These are phyloP conservation scores for Limonium bicolor DNA, from an alignment of 148 eudicot species.

Conservation along the genomic window DNA sequence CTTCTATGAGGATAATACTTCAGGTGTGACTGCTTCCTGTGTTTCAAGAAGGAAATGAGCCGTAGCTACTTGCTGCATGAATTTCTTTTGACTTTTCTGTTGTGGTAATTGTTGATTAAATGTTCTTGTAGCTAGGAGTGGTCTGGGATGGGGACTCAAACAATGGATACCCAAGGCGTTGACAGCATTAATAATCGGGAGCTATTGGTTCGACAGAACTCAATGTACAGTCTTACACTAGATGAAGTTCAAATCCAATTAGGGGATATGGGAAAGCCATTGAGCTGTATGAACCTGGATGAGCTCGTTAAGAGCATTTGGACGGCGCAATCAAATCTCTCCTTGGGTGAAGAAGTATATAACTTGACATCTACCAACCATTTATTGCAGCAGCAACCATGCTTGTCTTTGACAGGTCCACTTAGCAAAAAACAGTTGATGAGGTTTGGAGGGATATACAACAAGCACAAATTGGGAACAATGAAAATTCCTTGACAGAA, in stretches of 20 bases:
- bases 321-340: conserved; percentile 6
- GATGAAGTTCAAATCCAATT: conserved; percentile 32
- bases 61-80: too few relatives aligned
- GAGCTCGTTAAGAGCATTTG: conserved; percentile 34
- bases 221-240: conserved; percentile 37
- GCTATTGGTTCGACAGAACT: conserved; percentile 26
- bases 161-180: conserved; percentile 30
- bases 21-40: too few relatives aligned
- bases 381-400: conserved; percentile 3
- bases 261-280: conserved; percentile 36
- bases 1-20: too few relatives aligned
- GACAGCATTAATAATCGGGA: conserved; percentile 9
- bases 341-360: conserved; percentile 1
- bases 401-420: conserved; percentile 4
- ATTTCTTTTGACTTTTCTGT: too few relatives aligned
- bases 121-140: too few relatives aligned
- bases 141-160: conserved; percentile 13
- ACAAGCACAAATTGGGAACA: conserved; percentile 3
- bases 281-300: conserved; percentile 39
- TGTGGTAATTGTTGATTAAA: too few relatives aligned
- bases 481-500: neutral
- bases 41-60: too few relatives aligned
- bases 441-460: conserved; percentile 15
- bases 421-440: conserved; percentile 9
- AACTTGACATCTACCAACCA: neutral